Evolutionary conservation across 2,329 filamentous ascomycete genomes (phyloP), one percentile per base, ranked within the genome.

Genomic region (Hypoxylon sp.): DNA sequence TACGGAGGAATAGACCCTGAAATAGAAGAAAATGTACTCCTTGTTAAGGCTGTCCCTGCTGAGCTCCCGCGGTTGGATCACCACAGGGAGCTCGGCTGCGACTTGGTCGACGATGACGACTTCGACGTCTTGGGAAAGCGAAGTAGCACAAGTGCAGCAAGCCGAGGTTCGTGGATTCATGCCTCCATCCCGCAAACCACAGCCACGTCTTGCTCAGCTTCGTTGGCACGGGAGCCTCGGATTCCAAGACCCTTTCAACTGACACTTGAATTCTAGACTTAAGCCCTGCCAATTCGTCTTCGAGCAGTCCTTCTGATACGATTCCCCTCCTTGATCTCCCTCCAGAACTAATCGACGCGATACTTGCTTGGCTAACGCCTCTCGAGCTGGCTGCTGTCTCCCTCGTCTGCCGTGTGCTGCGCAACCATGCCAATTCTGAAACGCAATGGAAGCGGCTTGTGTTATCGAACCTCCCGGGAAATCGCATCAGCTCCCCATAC

Each of bases 391-490:
- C 85, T 27, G 79, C 81, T 1, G 78, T 90, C 11, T 87, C 89
- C 1, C 81, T 82, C 8, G 90, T 90, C 25, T 95, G 90, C 78
- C 89, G 82, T 25, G 76, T 79, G 3, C 82, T 97, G 2, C 83
- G 86, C 55, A 79, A 80, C 8, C 88, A 91, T 73, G 87, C 89
- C 30, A 81, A 82, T 4, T 86, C 89, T 64, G 93, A 97, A 70
- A 81, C 87, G 6, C 83, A 93, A 42, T 98, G 94, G 94, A 87
- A 90, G 48, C 81, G 83, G 0, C 84, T 92, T 17, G 87, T 97
- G 11, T 90, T 94, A 75, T 80, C 85, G 5, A 89, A 93, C 69
- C 82, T 96, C 0, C 91, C 91, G 0, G 81, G 86, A 35, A 76
- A 83, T 60, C 70, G 73, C 11, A 81, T 94, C 30, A 79, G 80